These are phyloP conservation scores for Mycena vulgaris DNA, from an alignment of 768 basidiomycete species.

Conservation along the genomic window DNA sequence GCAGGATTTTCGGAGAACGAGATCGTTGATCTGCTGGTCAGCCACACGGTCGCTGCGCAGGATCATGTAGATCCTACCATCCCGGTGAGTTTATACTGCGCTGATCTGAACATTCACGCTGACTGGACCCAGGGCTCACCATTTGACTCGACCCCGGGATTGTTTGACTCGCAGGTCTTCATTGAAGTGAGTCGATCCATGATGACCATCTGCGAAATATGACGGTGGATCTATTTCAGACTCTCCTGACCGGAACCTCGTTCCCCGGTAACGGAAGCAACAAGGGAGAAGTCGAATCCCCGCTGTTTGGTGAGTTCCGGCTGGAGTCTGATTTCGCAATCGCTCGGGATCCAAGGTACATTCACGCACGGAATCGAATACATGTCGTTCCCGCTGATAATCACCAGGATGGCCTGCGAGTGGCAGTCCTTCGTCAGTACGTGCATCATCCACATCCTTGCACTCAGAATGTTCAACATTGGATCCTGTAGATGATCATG, in stretches of 20 bases:
- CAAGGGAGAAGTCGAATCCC: slow-evolving; percentile 42
- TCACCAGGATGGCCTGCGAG: slow-evolving; percentile 53
- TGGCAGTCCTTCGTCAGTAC: slow-evolving; percentile 57
- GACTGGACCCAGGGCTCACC: slow-evolving; percentile 41
- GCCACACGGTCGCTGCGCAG: slow-evolving; percentile 46
- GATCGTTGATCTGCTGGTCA: slow-evolving; percentile 52
- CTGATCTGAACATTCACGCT: background rate
- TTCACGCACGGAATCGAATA: background rate
- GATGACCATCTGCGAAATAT: background rate
- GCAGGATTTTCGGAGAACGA: slow-evolving; percentile 52
- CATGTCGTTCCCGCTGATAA: background rate
- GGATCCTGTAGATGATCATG: slow-evolving; percentile 41
- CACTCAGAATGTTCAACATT: background rate
- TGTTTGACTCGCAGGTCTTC: slow-evolving; percentile 52
- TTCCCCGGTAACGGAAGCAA: slow-evolving; percentile 45
- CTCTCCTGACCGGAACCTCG: slow-evolving; percentile 43
- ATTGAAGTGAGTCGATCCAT: slow-evolving; percentile 37
- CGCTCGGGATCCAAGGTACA: slow-evolving; percentile 44
- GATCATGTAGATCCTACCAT: slow-evolving; percentile 43
- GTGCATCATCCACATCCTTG: background rate
- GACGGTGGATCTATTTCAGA: slow-evolving; percentile 27
- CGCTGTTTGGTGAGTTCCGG: slow-evolving; percentile 48
- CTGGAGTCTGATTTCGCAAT: slow-evolving; percentile 47
- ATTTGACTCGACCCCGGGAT: slow-evolving; percentile 49
- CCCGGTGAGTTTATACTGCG: slow-evolving; percentile 34